Base-by-base conservation (phyloP, 1,284 basidiomycete genomes). In the Sanghuangporus sanghuang region DNA sequence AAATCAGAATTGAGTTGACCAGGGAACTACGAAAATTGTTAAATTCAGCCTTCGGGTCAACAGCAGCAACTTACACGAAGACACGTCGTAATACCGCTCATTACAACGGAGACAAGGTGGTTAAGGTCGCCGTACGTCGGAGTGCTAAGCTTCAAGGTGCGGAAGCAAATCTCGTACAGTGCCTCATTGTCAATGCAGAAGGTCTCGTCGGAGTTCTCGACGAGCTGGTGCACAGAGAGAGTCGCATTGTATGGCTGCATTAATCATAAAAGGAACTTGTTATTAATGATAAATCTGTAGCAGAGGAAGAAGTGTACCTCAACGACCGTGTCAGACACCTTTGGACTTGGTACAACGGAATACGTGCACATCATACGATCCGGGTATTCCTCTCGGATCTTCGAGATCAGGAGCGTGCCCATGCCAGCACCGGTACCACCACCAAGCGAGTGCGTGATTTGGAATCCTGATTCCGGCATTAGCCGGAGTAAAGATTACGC, bases 1-100 rank as follows among this genome's bases (percentile, higher is more conserved):
- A 98, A 84, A 75, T 98, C 96, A 62, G 96, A 98, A 87, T 98
- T 98, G 73, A 98, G 87, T 78, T 96, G 95, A 82, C 96, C 96
- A 73, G 96, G 96, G 94, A 99, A 98, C 71, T 77, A 73, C 44
- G 73, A 69, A 70, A 73, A 61, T 72, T 72, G 57, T 72, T 63
- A 72, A 64, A 18, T 7, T 11, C 50, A 14, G 16, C 7, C 12
- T 35, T 57, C 6, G 38, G 38, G 12, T 12, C 57, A 35, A 3
- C 44, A 57, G 32, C 35, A 44, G 52, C 27, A 5, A 65, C 71
- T 16, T 61, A 70, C 72, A 65, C 94, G 94, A 77, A 97, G 80
- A 76, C 91, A 95, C 66, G 95, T 97, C 11, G 95, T 96, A 75
- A 96, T 92, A 75, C 96, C 96, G 59, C 93, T 95, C 97, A 99